These are phyloP conservation scores for Tricholoma hemisulphureum DNA, from an alignment of 768 basidiomycete species.

Conservation along the genomic window DNA sequence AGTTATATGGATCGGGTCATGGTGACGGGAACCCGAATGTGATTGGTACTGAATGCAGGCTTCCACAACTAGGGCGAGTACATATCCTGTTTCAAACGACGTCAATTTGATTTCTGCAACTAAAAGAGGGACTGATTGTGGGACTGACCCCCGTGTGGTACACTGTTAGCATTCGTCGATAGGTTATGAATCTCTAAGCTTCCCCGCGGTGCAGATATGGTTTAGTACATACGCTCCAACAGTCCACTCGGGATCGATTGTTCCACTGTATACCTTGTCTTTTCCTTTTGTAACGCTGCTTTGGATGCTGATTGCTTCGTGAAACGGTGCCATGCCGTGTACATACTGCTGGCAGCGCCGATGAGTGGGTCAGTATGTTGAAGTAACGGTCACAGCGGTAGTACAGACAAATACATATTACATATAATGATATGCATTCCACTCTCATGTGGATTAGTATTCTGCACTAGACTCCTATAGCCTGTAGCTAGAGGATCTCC, in stretches of 20 bases:
- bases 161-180: slow-evolving; percentile 26
- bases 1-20: slow-evolving; percentile 58
- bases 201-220: slow-evolving; percentile 3
- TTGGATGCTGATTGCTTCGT: slow-evolving; percentile 31
- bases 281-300: slow-evolving; percentile 11
- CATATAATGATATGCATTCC: too few relatives aligned
- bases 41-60: slow-evolving; percentile 54
- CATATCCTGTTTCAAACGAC: slow-evolving; percentile 50
- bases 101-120: slow-evolving; percentile 2
- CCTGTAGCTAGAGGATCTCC: too few relatives aligned
- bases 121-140: neutral
- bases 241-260: slow-evolving; percentile 46
- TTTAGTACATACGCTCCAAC: slow-evolving; percentile 42
- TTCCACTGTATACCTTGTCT: slow-evolving; percentile 32
- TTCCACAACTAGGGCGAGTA: slow-evolving; percentile 53
- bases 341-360: too few relatives aligned
- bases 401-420: too few relatives aligned
- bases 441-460: too few relatives aligned
- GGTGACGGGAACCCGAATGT: slow-evolving; percentile 35
- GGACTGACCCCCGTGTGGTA: slow-evolving; percentile 52
- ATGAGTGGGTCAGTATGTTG: too few relatives aligned
- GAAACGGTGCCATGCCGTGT: slow-evolving; percentile 46
- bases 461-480: too few relatives aligned
- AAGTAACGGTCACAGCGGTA: too few relatives aligned
- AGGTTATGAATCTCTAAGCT: slow-evolving; percentile 1